Percentiles rank a stretch among this genome's conserved stretches.
These are phyloP conservation scores for Aspergillus neoniger DNA, from an alignment of 2,329 filamentous ascomycete genomes.

Conservation along the genomic window DNA sequence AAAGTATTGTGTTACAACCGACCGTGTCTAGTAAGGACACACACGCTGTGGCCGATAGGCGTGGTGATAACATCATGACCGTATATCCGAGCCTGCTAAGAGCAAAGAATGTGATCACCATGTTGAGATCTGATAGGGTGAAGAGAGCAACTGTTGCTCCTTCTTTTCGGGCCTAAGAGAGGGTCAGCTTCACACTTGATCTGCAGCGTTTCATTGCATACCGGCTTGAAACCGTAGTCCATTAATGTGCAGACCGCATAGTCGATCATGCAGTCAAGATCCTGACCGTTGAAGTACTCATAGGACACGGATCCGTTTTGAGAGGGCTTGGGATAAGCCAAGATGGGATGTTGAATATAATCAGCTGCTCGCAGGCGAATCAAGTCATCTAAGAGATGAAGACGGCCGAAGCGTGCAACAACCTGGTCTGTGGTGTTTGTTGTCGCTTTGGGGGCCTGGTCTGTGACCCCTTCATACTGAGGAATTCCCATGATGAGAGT, in stretches of 20 bases:
- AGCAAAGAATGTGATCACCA: conserved; percentile 48
- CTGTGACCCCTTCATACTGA: conserved; percentile 13
- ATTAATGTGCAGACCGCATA: conserved; percentile 37
- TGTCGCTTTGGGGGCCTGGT: neutral
- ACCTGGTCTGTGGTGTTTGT: conserved; percentile 16
- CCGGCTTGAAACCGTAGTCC: conserved; percentile 21
- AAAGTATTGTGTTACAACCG: conserved; percentile 38
- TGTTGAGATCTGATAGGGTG: conserved; percentile 45
- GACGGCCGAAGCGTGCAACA: conserved; percentile 39
- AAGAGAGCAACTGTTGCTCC: conserved; percentile 41
- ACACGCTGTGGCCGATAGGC: conserved; percentile 45
- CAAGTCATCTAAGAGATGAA: conserved; percentile 47
- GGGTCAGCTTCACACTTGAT: neutral
- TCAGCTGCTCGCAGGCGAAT: conserved; percentile 44
- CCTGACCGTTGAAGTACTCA: conserved; percentile 45
- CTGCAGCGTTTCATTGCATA: conserved; percentile 1
- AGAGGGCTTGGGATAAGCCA: conserved; percentile 42
- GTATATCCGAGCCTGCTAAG: conserved; percentile 49
- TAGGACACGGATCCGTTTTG: conserved; percentile 38
- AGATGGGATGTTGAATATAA: conserved; percentile 42
- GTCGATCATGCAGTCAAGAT: conserved; percentile 46
- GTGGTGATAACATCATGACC: conserved; percentile 47
- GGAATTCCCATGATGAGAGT: conserved; percentile 21
- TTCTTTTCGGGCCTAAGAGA: conserved; percentile 20
- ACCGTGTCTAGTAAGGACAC: conserved; percentile 43